phyloP scores from a whole-genome alignment of 2,329 filamentous ascomycete species.

The Acrocalymma vagum region DNA sequence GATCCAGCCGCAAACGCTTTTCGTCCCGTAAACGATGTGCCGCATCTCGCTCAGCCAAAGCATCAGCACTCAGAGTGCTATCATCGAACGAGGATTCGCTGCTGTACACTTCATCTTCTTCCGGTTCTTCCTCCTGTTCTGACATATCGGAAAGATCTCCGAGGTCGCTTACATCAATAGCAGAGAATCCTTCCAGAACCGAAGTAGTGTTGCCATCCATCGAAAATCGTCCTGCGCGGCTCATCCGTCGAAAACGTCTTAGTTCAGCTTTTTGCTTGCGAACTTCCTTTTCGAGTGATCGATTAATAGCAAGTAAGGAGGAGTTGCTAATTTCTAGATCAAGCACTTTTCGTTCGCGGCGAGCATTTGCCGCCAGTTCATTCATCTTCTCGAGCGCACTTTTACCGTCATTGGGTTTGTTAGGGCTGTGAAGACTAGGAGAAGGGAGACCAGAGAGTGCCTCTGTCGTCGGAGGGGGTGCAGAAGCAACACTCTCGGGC shows the following conservation, averaged over 20 bases:
- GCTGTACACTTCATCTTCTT: slow-evolving; percentile 56
- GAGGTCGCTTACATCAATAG: slow-evolving; percentile 41
- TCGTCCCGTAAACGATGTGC: slow-evolving; percentile 77
- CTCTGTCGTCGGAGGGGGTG: slow-evolving; percentile 30
- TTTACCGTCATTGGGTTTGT: slow-evolving; percentile 60
- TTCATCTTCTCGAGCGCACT: slow-evolving; percentile 67
- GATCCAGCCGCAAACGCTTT: slow-evolving; percentile 81
- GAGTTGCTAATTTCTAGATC: slow-evolving; percentile 97
- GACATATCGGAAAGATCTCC: slow-evolving; percentile 47
- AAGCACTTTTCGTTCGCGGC: slow-evolving; percentile 91
- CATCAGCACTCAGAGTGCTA: slow-evolving; percentile 49
- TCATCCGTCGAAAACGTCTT: slow-evolving; percentile 84
- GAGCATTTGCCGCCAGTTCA: slow-evolving; percentile 85
- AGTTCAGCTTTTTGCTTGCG: slow-evolving; percentile 90
- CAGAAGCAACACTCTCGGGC: slow-evolving; percentile 35
- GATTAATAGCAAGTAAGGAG: slow-evolving; percentile 92
- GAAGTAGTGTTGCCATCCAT: slow-evolving; percentile 61
- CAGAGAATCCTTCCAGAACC: slow-evolving; percentile 52
- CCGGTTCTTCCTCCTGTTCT: slow-evolving; percentile 42
- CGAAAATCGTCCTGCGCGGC: slow-evolving; percentile 79
- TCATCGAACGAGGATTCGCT: slow-evolving; percentile 63
- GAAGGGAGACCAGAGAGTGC: slow-evolving; percentile 34
- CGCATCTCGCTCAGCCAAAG: slow-evolving; percentile 52
- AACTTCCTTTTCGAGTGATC: slow-evolving; percentile 88
- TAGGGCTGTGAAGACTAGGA: slow-evolving; percentile 61